Conservation (phyloP, 768 basidiomycete species). For the Lactarius psammicola region DNA sequence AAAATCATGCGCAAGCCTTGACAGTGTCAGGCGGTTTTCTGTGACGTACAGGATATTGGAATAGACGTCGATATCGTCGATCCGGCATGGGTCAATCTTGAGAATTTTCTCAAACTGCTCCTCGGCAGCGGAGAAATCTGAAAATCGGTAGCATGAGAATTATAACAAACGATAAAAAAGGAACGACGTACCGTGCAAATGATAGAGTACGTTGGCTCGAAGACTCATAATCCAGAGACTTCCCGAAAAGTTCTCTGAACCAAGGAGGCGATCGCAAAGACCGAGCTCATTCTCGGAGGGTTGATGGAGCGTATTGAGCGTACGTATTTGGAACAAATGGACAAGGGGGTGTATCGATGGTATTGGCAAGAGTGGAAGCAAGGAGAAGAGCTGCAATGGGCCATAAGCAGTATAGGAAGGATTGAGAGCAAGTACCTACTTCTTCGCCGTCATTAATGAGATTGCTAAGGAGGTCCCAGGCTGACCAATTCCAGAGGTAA, state of each 20-base stretch:
- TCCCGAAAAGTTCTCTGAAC: constrained; percentile 69
- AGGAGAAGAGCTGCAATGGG: constrained; percentile 41
- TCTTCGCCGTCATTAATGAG: constrained; percentile 29
- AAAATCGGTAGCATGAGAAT: constrained; percentile 17
- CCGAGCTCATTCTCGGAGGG: constrained; percentile 83
- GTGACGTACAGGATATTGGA: constrained; percentile 97
- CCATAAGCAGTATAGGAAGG: constrained; percentile 1
- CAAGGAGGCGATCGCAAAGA: constrained; percentile 75
- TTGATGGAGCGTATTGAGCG: constrained; percentile 84
- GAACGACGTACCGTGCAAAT: constrained; percentile 69
- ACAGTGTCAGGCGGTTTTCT: constrained; percentile 83
- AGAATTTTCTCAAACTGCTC: constrained; percentile 82
- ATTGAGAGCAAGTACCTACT: constrained; percentile 8
- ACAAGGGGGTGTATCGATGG: constrained; percentile 54
- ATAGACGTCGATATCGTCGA: constrained; percentile 94
- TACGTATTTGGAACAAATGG: constrained; percentile 82
- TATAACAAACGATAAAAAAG: constrained; percentile 32
- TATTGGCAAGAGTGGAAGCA: constrained; percentile 47
- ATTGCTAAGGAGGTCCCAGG: constrained; percentile 23
- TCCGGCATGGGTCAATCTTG: constrained; percentile 75
- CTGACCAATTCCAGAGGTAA: constrained; percentile 31
- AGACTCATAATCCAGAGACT: constrained; percentile 86
- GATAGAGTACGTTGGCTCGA: constrained; percentile 83
- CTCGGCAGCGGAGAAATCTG: constrained; percentile 89
- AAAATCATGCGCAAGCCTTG: constrained; percentile 89